A percentile compares a stretch with the other conserved stretches of the same genome.
These are phyloP conservation scores for Pachyrhizus erosus DNA, from an alignment of 306 rosid species.

Conservation along the genomic window DNA sequence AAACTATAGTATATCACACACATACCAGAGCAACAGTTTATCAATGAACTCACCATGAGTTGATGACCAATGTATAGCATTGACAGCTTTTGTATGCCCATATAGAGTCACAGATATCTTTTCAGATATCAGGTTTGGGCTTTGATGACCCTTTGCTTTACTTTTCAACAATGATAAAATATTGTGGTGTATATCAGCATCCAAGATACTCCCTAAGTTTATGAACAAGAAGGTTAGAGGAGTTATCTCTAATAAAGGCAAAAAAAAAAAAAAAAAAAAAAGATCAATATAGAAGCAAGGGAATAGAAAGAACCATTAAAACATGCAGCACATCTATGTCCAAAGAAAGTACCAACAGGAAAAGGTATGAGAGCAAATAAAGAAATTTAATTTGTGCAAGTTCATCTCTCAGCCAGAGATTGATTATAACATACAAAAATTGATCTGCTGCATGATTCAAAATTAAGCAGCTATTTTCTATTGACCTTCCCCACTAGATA, in stretches of 20 bases:
- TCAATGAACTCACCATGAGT: conserved; percentile 60
- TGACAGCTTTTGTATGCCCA: conserved; percentile 75
- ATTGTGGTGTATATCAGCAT: conserved; percentile 58
- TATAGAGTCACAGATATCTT: conserved; percentile 55
- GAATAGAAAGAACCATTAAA: conserved; percentile 8
- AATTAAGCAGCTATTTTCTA: conserved; percentile 2
- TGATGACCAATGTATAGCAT: conserved; percentile 83
- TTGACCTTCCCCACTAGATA: conserved; percentile 19
- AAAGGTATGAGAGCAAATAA: conserved; percentile 11
- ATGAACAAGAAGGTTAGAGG: conserved; percentile 33
- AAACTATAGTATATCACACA: conserved; percentile 4
- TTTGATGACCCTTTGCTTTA: conserved; percentile 49
- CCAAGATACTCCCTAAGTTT: conserved; percentile 66
- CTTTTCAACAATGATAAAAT: conserved; percentile 63
- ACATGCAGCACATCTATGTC: neutral
- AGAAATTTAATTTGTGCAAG: conserved; percentile 30
- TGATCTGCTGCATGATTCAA: conserved; percentile 13
- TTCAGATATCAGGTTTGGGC: conserved; percentile 48
- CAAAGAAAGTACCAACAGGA: conserved; percentile 12
- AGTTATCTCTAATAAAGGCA: conserved; percentile 10
- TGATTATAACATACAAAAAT: neutral
- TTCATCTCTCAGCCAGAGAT: conserved; percentile 29
- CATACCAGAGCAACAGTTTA: conserved; percentile 26
- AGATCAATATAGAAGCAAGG: conserved; percentile 17
- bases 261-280: conserved; percentile 5